Percentiles rank a stretch among this genome's conserved stretches.
Evolutionary conservation across 306 rosid species (phyloP).

Genomic region (Fagus sylvatica): DNA sequence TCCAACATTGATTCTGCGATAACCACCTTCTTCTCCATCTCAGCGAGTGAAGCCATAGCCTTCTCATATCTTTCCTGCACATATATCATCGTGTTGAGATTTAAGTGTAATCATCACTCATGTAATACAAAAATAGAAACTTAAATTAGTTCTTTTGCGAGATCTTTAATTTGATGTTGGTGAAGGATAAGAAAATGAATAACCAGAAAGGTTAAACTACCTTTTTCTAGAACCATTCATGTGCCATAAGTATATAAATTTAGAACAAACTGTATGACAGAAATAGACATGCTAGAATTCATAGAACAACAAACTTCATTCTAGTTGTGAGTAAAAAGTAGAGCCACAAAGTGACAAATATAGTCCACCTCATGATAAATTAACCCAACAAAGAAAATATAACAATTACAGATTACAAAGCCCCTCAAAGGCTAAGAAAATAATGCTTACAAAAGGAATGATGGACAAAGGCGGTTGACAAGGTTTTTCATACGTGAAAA

Average conservation of each 20-base stretch:
- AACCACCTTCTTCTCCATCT: constrained; percentile 77
- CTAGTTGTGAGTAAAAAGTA: neutral
- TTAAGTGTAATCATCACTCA: constrained; percentile 36
- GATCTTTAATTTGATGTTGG: constrained; percentile 25
- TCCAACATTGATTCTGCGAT: constrained; percentile 92
- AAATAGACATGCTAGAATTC: neutral
- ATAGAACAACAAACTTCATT: neutral
- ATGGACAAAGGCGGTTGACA: no score
- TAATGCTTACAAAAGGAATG: no score
- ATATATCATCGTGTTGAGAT: constrained; percentile 30
- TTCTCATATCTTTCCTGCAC: constrained; percentile 92
- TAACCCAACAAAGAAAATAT: neutral
- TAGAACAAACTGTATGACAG: no score
- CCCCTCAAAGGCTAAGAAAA: neutral
- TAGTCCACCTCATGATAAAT: neutral
- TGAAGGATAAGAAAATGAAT: constrained; percentile 2
- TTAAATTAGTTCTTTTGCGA: constrained; percentile 5
- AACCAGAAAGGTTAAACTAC: neutral
- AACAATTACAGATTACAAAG: neutral
- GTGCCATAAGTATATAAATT: no score
- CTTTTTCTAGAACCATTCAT: no score
- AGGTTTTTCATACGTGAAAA: no score
- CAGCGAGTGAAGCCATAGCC: constrained; percentile 62
- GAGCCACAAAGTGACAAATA: no score
- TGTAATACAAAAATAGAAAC: neutral